phyloP scores from a whole-genome alignment of 1,284 basidiomycete species.

The Papiliotrema nemorosa region DNA sequence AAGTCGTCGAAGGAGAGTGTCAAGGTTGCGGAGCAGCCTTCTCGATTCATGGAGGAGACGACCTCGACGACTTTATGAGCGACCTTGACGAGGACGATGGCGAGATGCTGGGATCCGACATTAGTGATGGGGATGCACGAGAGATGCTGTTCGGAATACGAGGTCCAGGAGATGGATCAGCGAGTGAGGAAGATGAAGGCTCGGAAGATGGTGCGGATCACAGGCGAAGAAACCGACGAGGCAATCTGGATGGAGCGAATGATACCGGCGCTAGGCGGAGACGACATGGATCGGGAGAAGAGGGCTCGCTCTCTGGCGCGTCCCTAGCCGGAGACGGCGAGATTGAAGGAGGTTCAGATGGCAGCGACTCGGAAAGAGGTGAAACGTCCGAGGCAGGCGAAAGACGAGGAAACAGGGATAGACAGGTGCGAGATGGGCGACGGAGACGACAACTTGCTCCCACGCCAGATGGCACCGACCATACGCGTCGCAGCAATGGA shows the following conservation, averaged over 20 bases:
- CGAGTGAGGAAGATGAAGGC: neutral
- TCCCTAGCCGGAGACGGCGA: neutral
- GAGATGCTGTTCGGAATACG: neutral
- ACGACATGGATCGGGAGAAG: constrained; percentile 3
- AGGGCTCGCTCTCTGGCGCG: neutral
- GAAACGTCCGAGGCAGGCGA: neutral
- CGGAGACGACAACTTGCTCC: too few species aligned
- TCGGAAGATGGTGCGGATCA: neutral
- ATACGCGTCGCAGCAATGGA: too few species aligned
- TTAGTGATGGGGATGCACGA: neutral
- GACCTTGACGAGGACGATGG: constrained; percentile 10
- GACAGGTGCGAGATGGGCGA: neutral
- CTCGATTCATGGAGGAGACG: constrained; percentile 14
- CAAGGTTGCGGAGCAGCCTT: constrained; percentile 29
- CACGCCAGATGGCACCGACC: too few species aligned
- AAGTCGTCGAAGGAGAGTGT: constrained; percentile 35
- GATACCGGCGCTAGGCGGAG: constrained; percentile 2
- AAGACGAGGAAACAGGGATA: neutral
- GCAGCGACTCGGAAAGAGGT: neutral
- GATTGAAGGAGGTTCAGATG: neutral
- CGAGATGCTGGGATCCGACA: neutral
- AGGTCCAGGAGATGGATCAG: neutral
- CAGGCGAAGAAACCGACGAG: neutral
- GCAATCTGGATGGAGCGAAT: neutral
- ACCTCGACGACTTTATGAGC: constrained; percentile 5